Conservation (phyloP, 129 eudicot genomes). For the Flaveria trinervia region DNA sequence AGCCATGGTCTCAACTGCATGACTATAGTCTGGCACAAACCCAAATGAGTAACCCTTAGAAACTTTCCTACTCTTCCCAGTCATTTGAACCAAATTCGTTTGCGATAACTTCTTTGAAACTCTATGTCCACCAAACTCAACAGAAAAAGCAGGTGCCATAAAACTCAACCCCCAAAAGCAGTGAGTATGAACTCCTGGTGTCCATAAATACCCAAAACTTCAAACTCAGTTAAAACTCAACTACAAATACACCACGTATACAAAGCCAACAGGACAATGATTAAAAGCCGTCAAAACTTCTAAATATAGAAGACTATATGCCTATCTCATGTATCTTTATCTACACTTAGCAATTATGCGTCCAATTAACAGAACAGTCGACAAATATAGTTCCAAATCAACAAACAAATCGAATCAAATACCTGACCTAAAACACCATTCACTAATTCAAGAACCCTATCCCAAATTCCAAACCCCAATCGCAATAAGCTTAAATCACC, state of each 20-base stretch:
- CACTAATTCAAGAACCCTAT: background rate
- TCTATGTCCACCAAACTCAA: constrained; percentile 58
- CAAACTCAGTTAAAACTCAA: background rate
- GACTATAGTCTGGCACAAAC: constrained; percentile 66
- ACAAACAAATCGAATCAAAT: constrained; percentile 7
- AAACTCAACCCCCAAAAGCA: constrained; percentile 43
- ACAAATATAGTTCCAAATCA: constrained; percentile 17
- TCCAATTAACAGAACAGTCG: constrained; percentile 2
- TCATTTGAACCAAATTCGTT: constrained; percentile 38
- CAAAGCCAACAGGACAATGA: too few relatives aligned
- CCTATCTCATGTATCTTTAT: background rate
- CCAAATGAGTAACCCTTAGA: constrained; percentile 52
- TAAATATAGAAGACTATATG: background rate
- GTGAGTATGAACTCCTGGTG: constrained; percentile 40
- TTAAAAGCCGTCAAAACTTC: too few relatives aligned
- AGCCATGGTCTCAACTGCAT: constrained; percentile 72
- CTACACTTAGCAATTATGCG: constrained; percentile 1
- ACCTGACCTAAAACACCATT: background rate
- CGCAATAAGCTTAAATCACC: background rate
- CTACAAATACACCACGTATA: too few relatives aligned
- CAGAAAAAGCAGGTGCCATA: constrained; percentile 71
- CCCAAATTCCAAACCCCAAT: background rate
- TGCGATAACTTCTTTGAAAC: constrained; percentile 40
- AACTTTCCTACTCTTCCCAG: constrained; percentile 79
- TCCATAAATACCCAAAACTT: constrained; percentile 12